phyloP scores from a whole-genome alignment of 1,284 basidiomycete genomes.

The Leccinum solheimii region DNA sequence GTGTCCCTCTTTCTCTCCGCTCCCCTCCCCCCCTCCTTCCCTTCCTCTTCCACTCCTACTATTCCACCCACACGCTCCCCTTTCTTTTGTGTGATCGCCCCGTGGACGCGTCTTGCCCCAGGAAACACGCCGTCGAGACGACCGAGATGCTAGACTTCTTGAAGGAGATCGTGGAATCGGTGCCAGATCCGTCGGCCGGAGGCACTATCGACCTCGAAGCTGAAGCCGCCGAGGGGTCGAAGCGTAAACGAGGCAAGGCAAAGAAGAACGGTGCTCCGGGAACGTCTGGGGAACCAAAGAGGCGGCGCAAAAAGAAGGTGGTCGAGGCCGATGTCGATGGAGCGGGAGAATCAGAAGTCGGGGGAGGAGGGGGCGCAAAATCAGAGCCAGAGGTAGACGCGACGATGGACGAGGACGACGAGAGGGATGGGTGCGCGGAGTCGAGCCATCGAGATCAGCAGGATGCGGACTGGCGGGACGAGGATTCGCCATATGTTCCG shows the following conservation, averaged over 20 bases:
- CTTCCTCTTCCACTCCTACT: not conserved
- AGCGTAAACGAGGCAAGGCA: slow-evolving; percentile 56
- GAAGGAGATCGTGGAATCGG: slow-evolving; percentile 88
- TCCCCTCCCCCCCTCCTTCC: not conserved
- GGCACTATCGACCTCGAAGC: slow-evolving; percentile 72
- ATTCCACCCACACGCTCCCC: not conserved
- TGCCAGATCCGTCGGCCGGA: slow-evolving; percentile 86
- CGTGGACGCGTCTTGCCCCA: slow-evolving; percentile 35
- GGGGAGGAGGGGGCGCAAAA: slow-evolving; percentile 29
- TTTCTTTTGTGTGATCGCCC: not conserved
- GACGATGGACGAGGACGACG: slow-evolving; percentile 39
- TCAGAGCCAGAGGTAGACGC: slow-evolving; percentile 35
- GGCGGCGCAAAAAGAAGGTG: slow-evolving; percentile 43
- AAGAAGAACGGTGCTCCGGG: slow-evolving; percentile 44
- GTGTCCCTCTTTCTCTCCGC: slow-evolving; percentile 35
- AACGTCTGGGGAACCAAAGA: slow-evolving; percentile 36
- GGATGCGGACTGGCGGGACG: slow-evolving; percentile 30
- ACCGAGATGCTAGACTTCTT: slow-evolving; percentile 94
- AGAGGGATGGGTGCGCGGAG: slow-evolving; percentile 29
- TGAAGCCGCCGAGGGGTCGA: slow-evolving; percentile 52
- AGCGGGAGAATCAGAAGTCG: slow-evolving; percentile 29
- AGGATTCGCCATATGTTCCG: slow-evolving; percentile 36
- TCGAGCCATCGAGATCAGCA: slow-evolving; percentile 25
- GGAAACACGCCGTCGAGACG: slow-evolving; percentile 91
- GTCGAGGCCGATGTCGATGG: slow-evolving; percentile 35